A percentile compares a stretch with the other conserved stretches of the same genome.
phyloP scores from a whole-genome alignment of 495 filamentous ascomycete species.

The Geopyxis carbonaria region DNA sequence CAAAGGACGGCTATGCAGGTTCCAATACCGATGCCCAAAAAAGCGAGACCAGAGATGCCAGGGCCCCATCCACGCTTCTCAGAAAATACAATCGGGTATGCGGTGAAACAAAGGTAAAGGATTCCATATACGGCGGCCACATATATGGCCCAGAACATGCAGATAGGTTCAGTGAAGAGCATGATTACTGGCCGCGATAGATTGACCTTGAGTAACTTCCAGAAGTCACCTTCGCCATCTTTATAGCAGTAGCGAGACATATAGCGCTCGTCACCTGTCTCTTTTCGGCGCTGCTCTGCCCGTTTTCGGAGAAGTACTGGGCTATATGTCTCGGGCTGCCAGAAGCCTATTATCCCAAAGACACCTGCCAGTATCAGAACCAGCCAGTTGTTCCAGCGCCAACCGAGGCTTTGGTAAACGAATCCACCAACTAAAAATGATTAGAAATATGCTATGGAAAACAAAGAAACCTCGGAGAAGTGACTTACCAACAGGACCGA shows the following conservation, averaged over 20 bases:
- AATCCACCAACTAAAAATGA: slow-evolving; percentile 72
- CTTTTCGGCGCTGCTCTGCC: slow-evolving; percentile 49
- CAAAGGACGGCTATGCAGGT: slow-evolving; percentile 44
- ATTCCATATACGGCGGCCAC: slow-evolving; percentile 50
- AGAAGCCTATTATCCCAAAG: slow-evolving; percentile 34
- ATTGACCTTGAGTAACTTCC: slow-evolving; percentile 46
- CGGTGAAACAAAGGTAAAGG: slow-evolving; percentile 75
- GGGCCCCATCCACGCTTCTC: slow-evolving; percentile 55
- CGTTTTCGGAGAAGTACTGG: slow-evolving; percentile 54
- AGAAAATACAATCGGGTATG: slow-evolving; percentile 65
- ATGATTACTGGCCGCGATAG: slow-evolving; percentile 62
- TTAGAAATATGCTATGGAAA: not conserved
- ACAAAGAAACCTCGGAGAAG: slow-evolving; percentile 19
- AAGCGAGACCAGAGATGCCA: slow-evolving; percentile 57
- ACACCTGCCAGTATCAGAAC: slow-evolving; percentile 50
- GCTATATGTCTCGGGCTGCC: slow-evolving; percentile 60
- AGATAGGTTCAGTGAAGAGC: slow-evolving; percentile 65
- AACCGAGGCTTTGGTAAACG: slow-evolving; percentile 57
- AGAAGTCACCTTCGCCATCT: slow-evolving; percentile 26
- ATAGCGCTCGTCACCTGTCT: slow-evolving; percentile 48
- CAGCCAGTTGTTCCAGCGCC: slow-evolving; percentile 81
- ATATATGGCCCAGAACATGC: slow-evolving; percentile 62
- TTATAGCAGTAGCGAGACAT: slow-evolving; percentile 21
- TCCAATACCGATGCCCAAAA: slow-evolving; percentile 65
- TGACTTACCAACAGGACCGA: slow-evolving; percentile 23